Base-by-base conservation (phyloP, 2,329 filamentous ascomycete genomes). In the Hymenoscyphus albidus region DNA sequence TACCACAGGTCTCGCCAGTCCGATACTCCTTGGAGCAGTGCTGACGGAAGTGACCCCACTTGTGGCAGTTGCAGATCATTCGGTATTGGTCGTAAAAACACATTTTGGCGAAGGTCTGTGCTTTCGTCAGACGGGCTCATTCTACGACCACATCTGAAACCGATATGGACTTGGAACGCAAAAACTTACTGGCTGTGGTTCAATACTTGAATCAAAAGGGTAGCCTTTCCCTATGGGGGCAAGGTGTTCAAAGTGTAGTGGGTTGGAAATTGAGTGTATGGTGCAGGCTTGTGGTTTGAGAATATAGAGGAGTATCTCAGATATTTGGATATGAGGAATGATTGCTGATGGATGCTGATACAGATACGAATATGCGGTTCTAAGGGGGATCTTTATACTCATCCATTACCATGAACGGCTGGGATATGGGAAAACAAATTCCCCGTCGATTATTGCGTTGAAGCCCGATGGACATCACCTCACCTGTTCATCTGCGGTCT, bases 11-110 rank as follows among this genome's bases (percentile, higher is more conserved):
- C 82, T 98, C 94, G 74, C 94, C 94, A 70, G 91, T 97, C 70
- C 94, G 91, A 80, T 96, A 96, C 78, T 97, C 94, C 79, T 92
- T 93, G 78, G 90, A 89, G 84, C 94, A 98, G 77, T 96, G 93
- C 78, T 93, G 86, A 70, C 91, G 88, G 82, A 97, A 97, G 80
- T 89, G 90, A 70, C 92, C 91, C 93, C 93, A 98, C 78, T 93
- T 92, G 89, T 90, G 97, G 83, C 92, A 94, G 74, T 91, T 90
- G 80, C 94, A 98, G 64, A 78, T 78, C 85, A 91, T 97, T 72
- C 87, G 85, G 77, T 89, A 92, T 79, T 94, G 90, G 74, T 97
- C 93, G 82, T 93, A 98, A 83, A 95, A 97, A 82, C 94, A 97
- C 94, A 98, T 97, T 72, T 76, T 83, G 80, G 72, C 39, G 40